phyloP scores from a whole-genome alignment of 208 protist species.

The Leishmania amazonensis region DNA sequence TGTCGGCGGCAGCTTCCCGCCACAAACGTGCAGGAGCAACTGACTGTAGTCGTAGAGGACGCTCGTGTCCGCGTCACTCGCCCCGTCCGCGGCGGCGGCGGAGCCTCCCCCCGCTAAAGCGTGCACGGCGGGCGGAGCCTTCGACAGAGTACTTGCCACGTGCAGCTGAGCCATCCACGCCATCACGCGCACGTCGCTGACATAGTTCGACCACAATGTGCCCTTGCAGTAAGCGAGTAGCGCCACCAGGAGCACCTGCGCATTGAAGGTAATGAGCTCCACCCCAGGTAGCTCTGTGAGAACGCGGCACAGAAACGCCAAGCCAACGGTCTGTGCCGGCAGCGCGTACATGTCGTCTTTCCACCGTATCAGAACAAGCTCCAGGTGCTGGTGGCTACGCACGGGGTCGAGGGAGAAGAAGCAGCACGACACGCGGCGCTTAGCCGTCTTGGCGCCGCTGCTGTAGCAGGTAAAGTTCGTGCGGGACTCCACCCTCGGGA shows the following conservation, averaged over 20 bases:
- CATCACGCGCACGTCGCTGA: conserved; percentile 87
- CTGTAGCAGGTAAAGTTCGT: conserved; percentile 35
- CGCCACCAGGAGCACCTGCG: conserved; percentile 64
- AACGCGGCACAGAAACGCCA: conserved; percentile 68
- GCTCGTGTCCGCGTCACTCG: conserved; percentile 20
- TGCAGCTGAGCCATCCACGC: conserved; percentile 74
- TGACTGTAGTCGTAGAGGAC: conserved; percentile 34
- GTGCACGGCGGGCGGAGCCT: neutral
- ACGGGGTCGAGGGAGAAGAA: conserved; percentile 32
- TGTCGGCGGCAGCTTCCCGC: conserved; percentile 25
- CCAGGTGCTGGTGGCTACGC: conserved; percentile 43
- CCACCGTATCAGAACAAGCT: conserved; percentile 70
- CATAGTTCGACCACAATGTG: conserved; percentile 57
- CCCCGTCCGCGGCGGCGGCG: neutral
- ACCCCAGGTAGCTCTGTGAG: conserved; percentile 74
- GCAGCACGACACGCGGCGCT: conserved; percentile 24
- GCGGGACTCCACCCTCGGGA: conserved; percentile 19
- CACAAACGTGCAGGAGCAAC: conserved; percentile 28
- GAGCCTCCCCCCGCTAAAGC: no score
- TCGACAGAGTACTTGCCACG: conserved; percentile 1
- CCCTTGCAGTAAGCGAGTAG: conserved; percentile 59
- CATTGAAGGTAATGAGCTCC: conserved; percentile 89
- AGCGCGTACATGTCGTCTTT: conserved; percentile 73
- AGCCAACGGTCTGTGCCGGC: conserved; percentile 36
- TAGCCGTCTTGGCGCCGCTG: conserved; percentile 22